Percentiles rank a stretch among this genome's conserved stretches.
Evolutionary conservation across 2,329 filamentous ascomycete species (phyloP).

Genomic region (Tolypocladium tropicale): DNA sequence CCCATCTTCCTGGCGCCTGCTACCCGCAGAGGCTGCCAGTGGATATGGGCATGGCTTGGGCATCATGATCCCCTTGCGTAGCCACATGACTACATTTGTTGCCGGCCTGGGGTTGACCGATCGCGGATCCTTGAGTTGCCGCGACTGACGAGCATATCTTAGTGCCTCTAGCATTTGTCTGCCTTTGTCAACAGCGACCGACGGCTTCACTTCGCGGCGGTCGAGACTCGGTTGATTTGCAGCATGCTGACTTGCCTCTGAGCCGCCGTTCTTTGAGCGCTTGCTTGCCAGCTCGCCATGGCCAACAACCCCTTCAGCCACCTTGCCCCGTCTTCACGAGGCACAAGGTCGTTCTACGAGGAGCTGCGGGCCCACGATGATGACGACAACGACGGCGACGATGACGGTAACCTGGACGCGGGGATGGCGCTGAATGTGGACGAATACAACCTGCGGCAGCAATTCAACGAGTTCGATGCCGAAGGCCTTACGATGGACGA

Average conservation of each 20-base stretch:
- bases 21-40: not conserved
- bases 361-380: slow-evolving; percentile 30
- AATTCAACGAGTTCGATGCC: slow-evolving; percentile 40
- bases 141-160: not conserved
- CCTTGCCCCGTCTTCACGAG: slow-evolving; percentile 18
- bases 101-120: not conserved
- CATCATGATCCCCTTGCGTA: not conserved
- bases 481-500: slow-evolving; percentile 34
- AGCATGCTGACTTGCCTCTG: not conserved
- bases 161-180: not conserved
- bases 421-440: slow-evolving; percentile 34
- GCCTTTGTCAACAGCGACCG: not conserved
- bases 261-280: not conserved
- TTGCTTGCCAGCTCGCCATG: slow-evolving; percentile 21
- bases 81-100: not conserved
- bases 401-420: slow-evolving; percentile 29
- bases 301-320: slow-evolving; percentile 37
- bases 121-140: not conserved
- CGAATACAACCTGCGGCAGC: slow-evolving; percentile 41
- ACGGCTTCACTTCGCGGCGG: not conserved
- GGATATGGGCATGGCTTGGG: not conserved
- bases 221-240: not conserved
- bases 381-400: slow-evolving; percentile 26
- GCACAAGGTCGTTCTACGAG: slow-evolving; percentile 38
- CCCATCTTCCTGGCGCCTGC: not conserved